Evolutionary conservation across 768 basidiomycete genomes (phyloP).

Genomic region (Pleurotus ostreatus): DNA sequence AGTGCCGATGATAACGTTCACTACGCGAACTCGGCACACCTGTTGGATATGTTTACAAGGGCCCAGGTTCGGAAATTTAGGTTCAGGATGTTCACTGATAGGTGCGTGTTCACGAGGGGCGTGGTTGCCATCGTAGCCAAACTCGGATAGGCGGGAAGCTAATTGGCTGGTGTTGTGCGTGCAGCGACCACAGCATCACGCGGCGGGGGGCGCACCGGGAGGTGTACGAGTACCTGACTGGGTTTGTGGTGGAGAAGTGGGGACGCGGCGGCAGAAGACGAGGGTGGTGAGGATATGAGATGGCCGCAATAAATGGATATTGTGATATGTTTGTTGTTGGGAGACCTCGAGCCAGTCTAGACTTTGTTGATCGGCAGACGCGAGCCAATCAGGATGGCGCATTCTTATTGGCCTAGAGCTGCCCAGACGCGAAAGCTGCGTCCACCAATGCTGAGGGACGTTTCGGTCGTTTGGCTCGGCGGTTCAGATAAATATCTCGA

Average conservation of each 20-base stretch:
- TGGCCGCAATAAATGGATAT: neutral
- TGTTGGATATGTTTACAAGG: constrained; percentile 90
- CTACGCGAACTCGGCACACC: constrained; percentile 83
- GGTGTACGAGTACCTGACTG: constrained; percentile 81
- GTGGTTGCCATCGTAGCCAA: constrained; percentile 5
- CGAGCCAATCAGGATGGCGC: neutral
- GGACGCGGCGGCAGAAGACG: constrained; percentile 71
- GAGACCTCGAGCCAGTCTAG: neutral
- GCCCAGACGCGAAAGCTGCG: constrained; percentile 7
- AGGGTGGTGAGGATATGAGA: constrained; percentile 39
- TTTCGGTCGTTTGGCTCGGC: constrained; percentile 14
- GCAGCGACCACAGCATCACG: constrained; percentile 76
- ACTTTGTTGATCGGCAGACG: neutral
- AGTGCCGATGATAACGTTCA: constrained; percentile 98
- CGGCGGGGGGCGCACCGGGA: constrained; percentile 78
- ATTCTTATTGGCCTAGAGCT: constrained; percentile 9
- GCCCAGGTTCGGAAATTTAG: constrained; percentile 68
- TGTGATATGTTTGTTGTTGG: constrained; percentile 5
- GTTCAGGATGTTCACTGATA: constrained; percentile 97
- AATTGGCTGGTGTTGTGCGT: constrained; percentile 13
- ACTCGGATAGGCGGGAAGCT: constrained; percentile 13
- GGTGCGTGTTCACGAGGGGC: constrained; percentile 39
- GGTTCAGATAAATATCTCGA: constrained; percentile 20
- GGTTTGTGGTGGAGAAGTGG: constrained; percentile 90
- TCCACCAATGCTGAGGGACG: constrained; percentile 8